These are phyloP conservation scores for Sporothrix schenckii DNA, from an alignment of 2,329 filamentous ascomycete genomes.

Conservation along the genomic window DNA sequence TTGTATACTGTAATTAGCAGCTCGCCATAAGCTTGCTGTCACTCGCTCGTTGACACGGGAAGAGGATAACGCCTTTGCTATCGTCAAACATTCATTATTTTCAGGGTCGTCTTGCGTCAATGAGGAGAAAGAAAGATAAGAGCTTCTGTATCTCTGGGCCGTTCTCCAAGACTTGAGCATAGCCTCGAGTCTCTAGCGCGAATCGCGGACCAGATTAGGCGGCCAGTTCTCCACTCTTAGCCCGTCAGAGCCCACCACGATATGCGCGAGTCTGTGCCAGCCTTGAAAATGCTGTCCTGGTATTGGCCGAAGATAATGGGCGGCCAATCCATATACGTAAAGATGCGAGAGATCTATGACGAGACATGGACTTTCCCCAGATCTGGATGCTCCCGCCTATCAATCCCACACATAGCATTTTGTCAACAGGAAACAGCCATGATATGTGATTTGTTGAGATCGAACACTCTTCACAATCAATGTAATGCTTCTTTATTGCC, in stretches of 20 bases:
- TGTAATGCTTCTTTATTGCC: not conserved
- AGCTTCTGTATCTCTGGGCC: conserved; percentile 19
- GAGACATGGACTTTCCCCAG: conserved; percentile 14
- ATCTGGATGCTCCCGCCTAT: conserved; percentile 3
- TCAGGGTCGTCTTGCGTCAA: not conserved
- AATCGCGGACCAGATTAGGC: conserved; percentile 7
- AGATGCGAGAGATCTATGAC: conserved; percentile 9
- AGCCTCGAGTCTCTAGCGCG: conserved; percentile 14
- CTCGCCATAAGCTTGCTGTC: not conserved
- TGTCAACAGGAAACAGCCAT: conserved; percentile 3
- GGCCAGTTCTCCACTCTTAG: not conserved
- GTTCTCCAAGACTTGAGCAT: not conserved
- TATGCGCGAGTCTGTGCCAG: conserved; percentile 15
- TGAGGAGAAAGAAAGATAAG: conserved; percentile 20
- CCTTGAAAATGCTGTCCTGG: conserved; percentile 21
- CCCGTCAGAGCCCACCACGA: not conserved
- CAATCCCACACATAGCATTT: conserved; percentile 1
- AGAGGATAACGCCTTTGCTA: not conserved
- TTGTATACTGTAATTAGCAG: conserved; percentile 19
- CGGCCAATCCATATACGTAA: conserved; percentile 13
- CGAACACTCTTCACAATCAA: not conserved
- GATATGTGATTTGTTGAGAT: conserved; percentile 12
- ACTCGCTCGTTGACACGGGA: not conserved
- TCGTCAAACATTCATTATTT: not conserved
- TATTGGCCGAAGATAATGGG: conserved; percentile 28